These are phyloP conservation scores for Neurospora cerealis DNA, from an alignment of 495 filamentous ascomycete genomes.

Conservation along the genomic window DNA sequence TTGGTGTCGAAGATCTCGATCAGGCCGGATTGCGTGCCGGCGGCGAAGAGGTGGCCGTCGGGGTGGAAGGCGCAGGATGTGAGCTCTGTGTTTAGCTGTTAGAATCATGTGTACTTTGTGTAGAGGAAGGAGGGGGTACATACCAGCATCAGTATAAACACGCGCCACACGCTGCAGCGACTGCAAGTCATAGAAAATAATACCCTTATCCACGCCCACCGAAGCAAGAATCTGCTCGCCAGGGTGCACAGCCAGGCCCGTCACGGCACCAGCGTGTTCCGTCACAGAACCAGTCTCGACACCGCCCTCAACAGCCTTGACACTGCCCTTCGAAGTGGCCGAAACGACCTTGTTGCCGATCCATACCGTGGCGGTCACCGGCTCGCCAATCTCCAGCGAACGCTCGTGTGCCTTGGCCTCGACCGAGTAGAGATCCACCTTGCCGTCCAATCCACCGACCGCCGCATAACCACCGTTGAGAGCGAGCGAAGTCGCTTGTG, in stretches of 20 bases:
- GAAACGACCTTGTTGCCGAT: constrained; percentile 59
- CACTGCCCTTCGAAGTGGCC: constrained; percentile 61
- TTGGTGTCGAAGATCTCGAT: constrained; percentile 83
- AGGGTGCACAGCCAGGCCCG: constrained; percentile 71
- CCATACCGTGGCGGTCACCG: constrained; percentile 75
- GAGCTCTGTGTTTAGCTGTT: constrained; percentile 42
- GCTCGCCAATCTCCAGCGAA: constrained; percentile 52
- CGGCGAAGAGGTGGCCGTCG: constrained; percentile 86
- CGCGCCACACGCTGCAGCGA: constrained; percentile 57
- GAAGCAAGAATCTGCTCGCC: constrained; percentile 78
- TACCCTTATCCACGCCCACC: constrained; percentile 86
- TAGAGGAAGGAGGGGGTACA: constrained; percentile 20
- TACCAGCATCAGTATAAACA: constrained; percentile 74
- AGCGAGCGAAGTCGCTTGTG: constrained; percentile 50
- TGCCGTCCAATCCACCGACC: constrained; percentile 67
- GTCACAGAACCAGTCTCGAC: constrained; percentile 53
- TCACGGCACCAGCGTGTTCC: constrained; percentile 72
- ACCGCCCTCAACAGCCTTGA: constrained; percentile 69
- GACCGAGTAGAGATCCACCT: constrained; percentile 70
- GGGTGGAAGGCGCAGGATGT: constrained; percentile 83
- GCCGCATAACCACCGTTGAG: constrained; percentile 67
- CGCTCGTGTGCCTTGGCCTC: constrained; percentile 58
- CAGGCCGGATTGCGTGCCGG: constrained; percentile 62
- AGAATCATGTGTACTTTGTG: too few relatives aligned
- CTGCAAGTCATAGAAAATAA: constrained; percentile 77